Evolutionary conservation across 345 rosid species (phyloP), one percentile per base, ranked within the genome.

Genomic region (Raphanus sativus): DNA sequence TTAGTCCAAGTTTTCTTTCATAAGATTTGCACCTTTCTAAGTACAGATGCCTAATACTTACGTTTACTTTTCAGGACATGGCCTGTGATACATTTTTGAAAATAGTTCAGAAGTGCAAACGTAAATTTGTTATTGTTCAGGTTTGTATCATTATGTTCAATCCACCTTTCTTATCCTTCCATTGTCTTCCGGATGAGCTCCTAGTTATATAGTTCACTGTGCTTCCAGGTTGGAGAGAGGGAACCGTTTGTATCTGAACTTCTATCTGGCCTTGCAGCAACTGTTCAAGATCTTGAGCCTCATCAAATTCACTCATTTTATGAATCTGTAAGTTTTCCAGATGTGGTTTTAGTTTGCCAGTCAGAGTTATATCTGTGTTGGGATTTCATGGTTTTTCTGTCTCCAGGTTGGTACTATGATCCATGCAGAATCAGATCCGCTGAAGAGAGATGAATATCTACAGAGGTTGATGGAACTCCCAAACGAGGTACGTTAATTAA

Each of bases 171-270:
- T 5, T 3, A 42, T 40, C 45, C 34, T 42, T 36, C 25, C 64
- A 1, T 28, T 28, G 7, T 75, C 68, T 62, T 69, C 45, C 56
- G 70, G 69, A 69, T 40, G 67, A 55, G 33, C 36, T 25, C 67
- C 16, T 16, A 70, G 16, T 40, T 40, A 38, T 40, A 38, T 21
- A 34, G 13, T 40, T 10, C 48, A n/a, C 73, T 70, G 70, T 52
- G 29, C 67, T 81, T 80, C 75, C 89, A 93, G 99, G 96, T 96
- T 73, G 99, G 97, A 75, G 98, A 96, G 83, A 96, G 75, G 34
- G 99, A 93, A 74, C 91, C 99, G 71, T 96, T 96, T 87, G 98
- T 96, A 65, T 96, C 99, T 70, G 98, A 96, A 85, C 99, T 93
- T 84, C 86, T 96, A 28, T 48, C 97, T 6, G 92, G 95, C 84